Base-by-base conservation (phyloP, 75 land plant genomes). In the Sequoia sempervirens region DNA sequence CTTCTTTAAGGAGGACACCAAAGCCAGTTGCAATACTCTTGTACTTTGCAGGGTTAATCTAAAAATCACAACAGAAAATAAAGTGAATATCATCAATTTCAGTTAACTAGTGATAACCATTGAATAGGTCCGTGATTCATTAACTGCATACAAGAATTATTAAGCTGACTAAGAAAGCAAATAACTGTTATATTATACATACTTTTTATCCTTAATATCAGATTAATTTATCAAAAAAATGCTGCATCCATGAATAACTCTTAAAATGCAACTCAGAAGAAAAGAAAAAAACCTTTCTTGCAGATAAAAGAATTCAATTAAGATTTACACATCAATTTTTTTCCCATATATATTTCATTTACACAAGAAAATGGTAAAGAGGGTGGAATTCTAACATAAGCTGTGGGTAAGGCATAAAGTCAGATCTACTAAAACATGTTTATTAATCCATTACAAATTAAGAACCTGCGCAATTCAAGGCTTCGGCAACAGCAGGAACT, bases 11-110 rank as follows among this genome's bases (percentile, higher is more conserved):
- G 61, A 96, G 47, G 30, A 90, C 79, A 26, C 90, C 86, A 80
- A 96, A 95, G 1, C 97, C 96, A 34, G 91, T 89, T 0, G 87
- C 75, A 70, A 91, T 90, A 84, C 91, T 91, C 88, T 89, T 93
- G 90, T 96, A 96, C 86, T 95, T 96, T 74, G 86, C 87, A 61
- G 99, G 99, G 76, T 96, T 93, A 83, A 95, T 95, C 99, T 96
- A 64, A 36, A 47, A 37, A 4, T 14, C 1, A 28, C 41, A 82
- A 41, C 41, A 45, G 5, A 28, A 38, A 14, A 46, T 15, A 53
- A 47, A 37, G 18, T 14, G 36, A 82, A 3, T 30, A 84, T 74
- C 38, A 46, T 14, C 5, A 41, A 41, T 5, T 41, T 20, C 28
- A 69, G n/a, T 15, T 40, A 18, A 79, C 23, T 38, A 78, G 81